Evolutionary conservation across 2,329 filamentous ascomycete genomes (phyloP), one percentile per base, ranked within the genome.

Genomic region (Zasmidium cellare): DNA sequence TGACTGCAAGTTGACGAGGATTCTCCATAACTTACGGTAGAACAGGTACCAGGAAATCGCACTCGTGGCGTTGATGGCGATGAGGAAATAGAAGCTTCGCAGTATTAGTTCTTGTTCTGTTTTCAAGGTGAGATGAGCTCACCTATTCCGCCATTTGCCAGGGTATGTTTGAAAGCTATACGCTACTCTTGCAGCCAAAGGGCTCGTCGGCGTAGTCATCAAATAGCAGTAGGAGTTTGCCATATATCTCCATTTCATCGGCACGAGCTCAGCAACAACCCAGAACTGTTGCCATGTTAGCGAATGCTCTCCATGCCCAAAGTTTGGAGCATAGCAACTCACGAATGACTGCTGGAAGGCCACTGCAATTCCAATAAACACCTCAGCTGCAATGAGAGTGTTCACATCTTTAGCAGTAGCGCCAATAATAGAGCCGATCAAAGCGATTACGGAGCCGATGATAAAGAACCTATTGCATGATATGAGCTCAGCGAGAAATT

Each of bases 331-430:
- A n/a, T n/a, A n/a, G n/a, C n/a, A n/a, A 28, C 47, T 24, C 57
- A 70, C 69, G 64, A 75, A 75, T 0, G 73, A 76, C 2, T 74
- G 67, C 59, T 76, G 74, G 35, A 72, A 73, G 20, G 74, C 72
- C 44, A 72, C 72, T 5, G 72, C 74, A 19, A 76, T 66, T 2
- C 74, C 74, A 23, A 75, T 74, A 55, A 76, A 69, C 3, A 67
- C 72, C 45, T 68, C 56, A 7, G 65, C 61, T 16, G 53, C 67
- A 49, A 70, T 69, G 31, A 70, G 59, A 14, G 62, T 65, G 47
- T 65, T 65, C n/a, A 69, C 60, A 35, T 60, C 59, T 18, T 67
- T 50, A 9, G 67, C 67, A 2, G 57, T 58, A 11, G 66, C 66
- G n/a, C 73, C 73, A 35, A 76, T 70, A 41, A 76, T 73, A 28